Evolutionary conservation across 495 filamentous ascomycete species (phyloP).

Genomic region (Lepraria neglecta): DNA sequence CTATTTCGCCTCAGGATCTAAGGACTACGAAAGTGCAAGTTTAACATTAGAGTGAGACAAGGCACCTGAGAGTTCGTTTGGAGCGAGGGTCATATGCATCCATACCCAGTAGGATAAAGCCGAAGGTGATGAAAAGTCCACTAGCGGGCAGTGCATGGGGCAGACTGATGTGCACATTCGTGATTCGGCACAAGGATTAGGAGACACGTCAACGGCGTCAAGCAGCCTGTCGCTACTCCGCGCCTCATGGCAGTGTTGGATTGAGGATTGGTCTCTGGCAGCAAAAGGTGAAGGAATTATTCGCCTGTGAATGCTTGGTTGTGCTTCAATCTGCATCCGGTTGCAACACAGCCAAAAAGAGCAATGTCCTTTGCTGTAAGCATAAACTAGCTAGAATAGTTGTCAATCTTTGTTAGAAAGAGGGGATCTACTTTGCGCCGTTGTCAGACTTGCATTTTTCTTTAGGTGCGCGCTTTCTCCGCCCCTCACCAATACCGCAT

Average conservation of each 20-base stretch:
- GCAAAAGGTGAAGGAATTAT: background rate
- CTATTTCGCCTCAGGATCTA: no score
- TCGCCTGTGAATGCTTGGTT: background rate
- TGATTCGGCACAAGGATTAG: slow-evolving; percentile 14
- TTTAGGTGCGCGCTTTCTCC: slow-evolving; percentile 7
- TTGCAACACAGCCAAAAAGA: no score
- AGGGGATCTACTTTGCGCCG: background rate
- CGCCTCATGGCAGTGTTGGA: background rate
- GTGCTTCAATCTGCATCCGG: no score
- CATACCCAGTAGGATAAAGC: slow-evolving; percentile 1
- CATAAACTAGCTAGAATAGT: background rate
- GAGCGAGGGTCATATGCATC: background rate
- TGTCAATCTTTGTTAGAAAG: background rate
- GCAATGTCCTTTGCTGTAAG: background rate
- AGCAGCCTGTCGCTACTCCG: background rate
- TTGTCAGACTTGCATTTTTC: background rate
- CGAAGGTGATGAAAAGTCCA: slow-evolving; percentile 11
- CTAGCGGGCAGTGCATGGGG: slow-evolving; percentile 14
- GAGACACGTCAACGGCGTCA: slow-evolving; percentile 12
- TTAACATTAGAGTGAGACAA: background rate
- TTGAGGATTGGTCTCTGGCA: background rate
- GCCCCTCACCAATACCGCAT: background rate
- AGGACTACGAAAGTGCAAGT: background rate
- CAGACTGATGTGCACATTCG: slow-evolving; percentile 15
- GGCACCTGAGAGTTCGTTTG: background rate